Percentiles rank a stretch among this genome's conserved stretches.
Conservation (phyloP, 2,329 filamentous ascomycete genomes). For the Aspergillus texensis region DNA sequence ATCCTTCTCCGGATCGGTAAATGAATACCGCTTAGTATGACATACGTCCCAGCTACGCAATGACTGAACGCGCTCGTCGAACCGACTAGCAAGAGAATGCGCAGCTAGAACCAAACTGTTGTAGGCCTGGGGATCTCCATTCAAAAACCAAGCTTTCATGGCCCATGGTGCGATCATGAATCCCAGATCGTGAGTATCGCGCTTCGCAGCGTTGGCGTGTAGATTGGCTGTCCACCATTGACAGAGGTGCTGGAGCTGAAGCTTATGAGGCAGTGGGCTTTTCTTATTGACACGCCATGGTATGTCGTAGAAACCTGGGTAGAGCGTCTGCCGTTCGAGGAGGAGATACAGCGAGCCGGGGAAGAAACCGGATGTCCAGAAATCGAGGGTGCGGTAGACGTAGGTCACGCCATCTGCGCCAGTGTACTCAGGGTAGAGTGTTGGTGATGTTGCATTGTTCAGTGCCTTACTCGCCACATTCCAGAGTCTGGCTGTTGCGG, state of each 20-base stretch:
- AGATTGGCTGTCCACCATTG: slow-evolving; percentile 48
- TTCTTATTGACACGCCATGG: slow-evolving; percentile 16
- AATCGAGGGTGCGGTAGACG: slow-evolving; percentile 44
- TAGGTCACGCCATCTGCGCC: slow-evolving; percentile 30
- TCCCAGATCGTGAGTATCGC: slow-evolving; percentile 58
- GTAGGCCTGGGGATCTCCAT: slow-evolving; percentile 40
- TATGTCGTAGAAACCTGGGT: slow-evolving; percentile 17
- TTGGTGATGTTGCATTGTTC: slow-evolving; percentile 10
- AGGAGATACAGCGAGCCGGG: slow-evolving; percentile 49
- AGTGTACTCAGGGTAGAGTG: slow-evolving; percentile 22
- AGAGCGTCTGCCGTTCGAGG: slow-evolving; percentile 35
- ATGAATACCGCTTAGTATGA: slow-evolving; percentile 32
- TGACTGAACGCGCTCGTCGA: slow-evolving; percentile 34
- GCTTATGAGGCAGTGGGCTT: slow-evolving; percentile 10
- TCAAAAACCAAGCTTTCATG: slow-evolving; percentile 51
- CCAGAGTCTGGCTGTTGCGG: slow-evolving; percentile 26
- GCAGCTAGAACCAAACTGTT: slow-evolving; percentile 36
- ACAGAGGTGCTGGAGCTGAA: slow-evolving; percentile 31
- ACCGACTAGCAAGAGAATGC: slow-evolving; percentile 42
- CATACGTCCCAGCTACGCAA: slow-evolving; percentile 52
- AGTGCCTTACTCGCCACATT: slow-evolving; percentile 20
- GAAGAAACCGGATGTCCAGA: slow-evolving; percentile 56
- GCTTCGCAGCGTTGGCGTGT: slow-evolving; percentile 45
- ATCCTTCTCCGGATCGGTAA: slow-evolving; percentile 37
- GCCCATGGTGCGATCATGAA: slow-evolving; percentile 57